Conservation (phyloP, 2,329 filamentous ascomycete species). For the Nothophaeocryptopus gaeumannii region DNA sequence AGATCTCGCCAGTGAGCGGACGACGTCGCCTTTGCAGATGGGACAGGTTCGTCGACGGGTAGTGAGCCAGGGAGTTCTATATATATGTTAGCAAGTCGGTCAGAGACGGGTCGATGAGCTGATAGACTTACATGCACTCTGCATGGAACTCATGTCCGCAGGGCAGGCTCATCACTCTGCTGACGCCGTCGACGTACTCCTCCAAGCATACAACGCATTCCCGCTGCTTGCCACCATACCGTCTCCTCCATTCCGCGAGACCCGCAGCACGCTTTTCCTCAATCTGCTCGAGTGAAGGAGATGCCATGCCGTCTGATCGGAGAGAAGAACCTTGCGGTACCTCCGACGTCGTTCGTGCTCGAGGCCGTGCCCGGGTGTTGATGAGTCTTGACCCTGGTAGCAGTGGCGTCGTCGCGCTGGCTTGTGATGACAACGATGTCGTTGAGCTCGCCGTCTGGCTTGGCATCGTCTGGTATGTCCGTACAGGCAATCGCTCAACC, state of each 20-base stretch:
- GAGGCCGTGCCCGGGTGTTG: constrained; percentile 51
- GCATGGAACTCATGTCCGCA: constrained; percentile 98
- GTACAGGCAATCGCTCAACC: constrained; percentile 88
- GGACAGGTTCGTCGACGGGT: constrained; percentile 95
- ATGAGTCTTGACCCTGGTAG: constrained; percentile 52
- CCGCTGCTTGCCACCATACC: constrained; percentile 64
- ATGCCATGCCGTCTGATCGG: constrained; percentile 27
- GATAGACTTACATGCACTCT: constrained; percentile 86
- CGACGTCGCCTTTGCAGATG: constrained; percentile 97
- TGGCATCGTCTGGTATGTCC: constrained; percentile 86
- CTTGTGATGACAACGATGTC: constrained; percentile 28
- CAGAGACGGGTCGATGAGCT: not conserved
- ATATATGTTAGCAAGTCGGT: constrained; percentile 2
- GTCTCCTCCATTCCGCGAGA: constrained; percentile 53
- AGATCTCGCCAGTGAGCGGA: constrained; percentile 48
- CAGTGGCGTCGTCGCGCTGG: constrained; percentile 67
- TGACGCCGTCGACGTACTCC: constrained; percentile 92
- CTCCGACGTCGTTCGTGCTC: constrained; percentile 64
- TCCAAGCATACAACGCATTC: constrained; percentile 97
- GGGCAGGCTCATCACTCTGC: constrained; percentile 91
- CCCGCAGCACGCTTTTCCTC: constrained; percentile 54
- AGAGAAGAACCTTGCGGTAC: constrained; percentile 41
- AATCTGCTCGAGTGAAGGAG: constrained; percentile 37
- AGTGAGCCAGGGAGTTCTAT: constrained; percentile 91
- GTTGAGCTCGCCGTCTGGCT: constrained; percentile 53